Base-by-base conservation (phyloP, 1,284 basidiomycete species). In the Ceratobasidium sp. region DNA sequence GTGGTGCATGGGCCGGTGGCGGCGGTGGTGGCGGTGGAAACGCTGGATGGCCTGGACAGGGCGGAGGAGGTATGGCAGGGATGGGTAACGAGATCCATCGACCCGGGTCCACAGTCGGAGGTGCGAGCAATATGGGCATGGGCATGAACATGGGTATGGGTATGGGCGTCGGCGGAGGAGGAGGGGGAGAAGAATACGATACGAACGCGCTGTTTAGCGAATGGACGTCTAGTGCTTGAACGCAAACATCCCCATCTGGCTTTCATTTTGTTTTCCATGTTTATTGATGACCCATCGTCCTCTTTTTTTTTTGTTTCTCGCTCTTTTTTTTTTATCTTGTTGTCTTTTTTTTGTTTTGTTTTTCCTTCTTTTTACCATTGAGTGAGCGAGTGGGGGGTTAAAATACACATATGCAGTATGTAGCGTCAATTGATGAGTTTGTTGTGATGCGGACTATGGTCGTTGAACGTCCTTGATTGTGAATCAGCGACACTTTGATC, bases 161-260 rank as follows among this genome's bases (percentile, higher is more conserved):
- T 33, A 46, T 66, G 40, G 42, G 42, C 40, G 5, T 28, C 6
- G 66, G 46, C 20, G 26, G 44, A 28, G 42, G 13, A 9, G 33
- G n/a, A 15, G 38, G 42, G 15, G 44, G 57, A 4, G 70, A 74
- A 23, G 70, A 74, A 3, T 74, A 74, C 26, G 70, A 74, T 46
- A 62, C 70, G n/a, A 74, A 74, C 28, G 70, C 70, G 44, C 59
- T 74, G 70, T 74, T 74, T 74, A 74, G 40, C 46, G 70, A 74
- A 74, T 74, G 70, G 70, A 74, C 70, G n/a, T 74, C 70, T 38
- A 59, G 70, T 52, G 40, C 54, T 28, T 61, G 56, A 46, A 28
- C 44, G 54, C 33, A 7, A 20, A 33, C 33, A 33, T 33, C 33
- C 44, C 38, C 48, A 17, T 52, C 33, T 69, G 12, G n/a, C 48